Evolutionary conservation across 257 asterid species (phyloP), one percentile per base, ranked within the genome.

Genomic region (Solanum sitiens): DNA sequence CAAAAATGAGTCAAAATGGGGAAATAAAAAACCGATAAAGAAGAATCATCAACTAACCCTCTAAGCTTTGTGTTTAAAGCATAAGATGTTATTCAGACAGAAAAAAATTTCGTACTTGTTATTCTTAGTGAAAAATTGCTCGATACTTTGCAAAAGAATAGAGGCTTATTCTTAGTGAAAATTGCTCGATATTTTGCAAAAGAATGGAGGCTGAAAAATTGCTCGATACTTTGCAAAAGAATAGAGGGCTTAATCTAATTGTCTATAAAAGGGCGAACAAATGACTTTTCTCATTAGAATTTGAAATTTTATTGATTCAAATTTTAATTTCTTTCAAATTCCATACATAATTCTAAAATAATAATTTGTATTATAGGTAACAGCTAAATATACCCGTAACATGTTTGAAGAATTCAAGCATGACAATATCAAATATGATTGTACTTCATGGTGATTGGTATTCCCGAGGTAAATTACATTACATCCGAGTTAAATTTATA

Each of bases 111-210:
- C 10, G 92, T 90, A 0, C 94, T 94, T 8, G 91, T 95, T 7
- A 18, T 89, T 72, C 90, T 95, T 61, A 96, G 96, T 1, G 98
- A 95, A 13, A 93, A 93, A 85, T 67, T 96, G 44, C 92, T 96
- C 2, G 93, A 94, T 0, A 33, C 93, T 0, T 11, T 94, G 68
- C 86, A 93, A 65, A 93, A 88, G 65, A 85, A 45, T 82, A 93
- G 91, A 89, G 96, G 98, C 73, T 27, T 27, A 27, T 27, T 27
- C 30, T 27, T 27, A 27, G 30, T 27, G 30, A 27, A 27, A 27
- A 27, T 27, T 27, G 30, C 30, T 27, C 30, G 30, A 27, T 27
- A 27, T 27, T 27, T 27, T 27, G 30, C 30, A 27, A 27, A 27
- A 27, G 30, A 27, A 27, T 27, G 30, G 30, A 27, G 30, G 30